Evolutionary conservation across 2,329 filamentous ascomycete species (phyloP).

Genomic region (Penicillium sp.): DNA sequence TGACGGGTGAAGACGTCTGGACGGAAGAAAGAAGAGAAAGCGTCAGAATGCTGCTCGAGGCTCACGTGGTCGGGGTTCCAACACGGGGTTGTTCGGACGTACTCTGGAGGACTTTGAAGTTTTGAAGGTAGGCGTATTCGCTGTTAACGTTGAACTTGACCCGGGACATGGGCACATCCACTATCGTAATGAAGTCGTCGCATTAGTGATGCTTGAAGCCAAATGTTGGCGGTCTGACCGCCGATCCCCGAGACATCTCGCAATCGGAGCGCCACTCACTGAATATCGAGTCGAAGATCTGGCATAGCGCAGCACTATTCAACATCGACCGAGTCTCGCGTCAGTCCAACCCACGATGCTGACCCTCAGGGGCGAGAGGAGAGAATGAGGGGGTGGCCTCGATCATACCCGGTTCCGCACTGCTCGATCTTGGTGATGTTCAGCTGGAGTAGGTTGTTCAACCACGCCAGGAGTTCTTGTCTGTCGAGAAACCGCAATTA

Average conservation of each 20-base stretch:
- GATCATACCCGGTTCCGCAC: slow-evolving; percentile 88
- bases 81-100: slow-evolving; percentile 38
- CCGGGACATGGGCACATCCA: slow-evolving; percentile 89
- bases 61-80: neutral
- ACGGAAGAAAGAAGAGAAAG: slow-evolving; percentile 5
- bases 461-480: slow-evolving; percentile 94
- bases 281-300: slow-evolving; percentile 98
- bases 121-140: slow-evolving; percentile 96
- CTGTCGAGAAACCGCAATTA: slow-evolving; percentile 50
- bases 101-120: slow-evolving; percentile 98
- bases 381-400: slow-evolving; percentile 12
- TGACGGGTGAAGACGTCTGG: slow-evolving; percentile 79
- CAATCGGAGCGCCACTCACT: slow-evolving; percentile 49
- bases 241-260: neutral
- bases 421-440: slow-evolving; percentile 99
- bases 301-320: slow-evolving; percentile 84
- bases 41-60: slow-evolving; percentile 4
- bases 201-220: slow-evolving; percentile 14
- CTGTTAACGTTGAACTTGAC: slow-evolving; percentile 98
- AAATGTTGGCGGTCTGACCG: slow-evolving; percentile 1
- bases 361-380: neutral
- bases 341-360: slow-evolving; percentile 9
- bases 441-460: slow-evolving; percentile 96
- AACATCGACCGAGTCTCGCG: slow-evolving; percentile 12
- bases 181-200: slow-evolving; percentile 37